phyloP scores from a whole-genome alignment of 495 filamentous ascomycete genomes.

The Penicillium daleae region DNA sequence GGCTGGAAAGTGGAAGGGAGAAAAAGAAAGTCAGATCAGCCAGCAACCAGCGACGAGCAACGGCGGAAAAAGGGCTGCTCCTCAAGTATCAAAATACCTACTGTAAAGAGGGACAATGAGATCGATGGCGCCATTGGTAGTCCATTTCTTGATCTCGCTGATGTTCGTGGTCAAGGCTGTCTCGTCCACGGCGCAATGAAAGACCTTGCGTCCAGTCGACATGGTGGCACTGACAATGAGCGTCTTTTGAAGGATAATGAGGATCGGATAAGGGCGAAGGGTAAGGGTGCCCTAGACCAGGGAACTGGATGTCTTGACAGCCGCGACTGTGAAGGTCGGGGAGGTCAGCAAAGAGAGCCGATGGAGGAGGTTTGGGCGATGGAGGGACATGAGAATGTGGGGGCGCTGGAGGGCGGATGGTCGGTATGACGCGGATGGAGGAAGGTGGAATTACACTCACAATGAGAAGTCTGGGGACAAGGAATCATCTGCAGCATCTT shows the following conservation, averaged over 20 bases:
- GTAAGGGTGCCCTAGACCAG: constrained; percentile 38
- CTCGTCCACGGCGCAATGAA: constrained; percentile 77
- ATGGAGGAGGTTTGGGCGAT: constrained; percentile 40
- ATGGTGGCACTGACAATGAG: constrained; percentile 32
- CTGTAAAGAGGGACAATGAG: constrained; percentile 72
- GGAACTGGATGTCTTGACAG: constrained; percentile 37
- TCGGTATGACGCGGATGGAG: constrained; percentile 13
- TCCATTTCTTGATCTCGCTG: constrained; percentile 71
- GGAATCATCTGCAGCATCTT: constrained; percentile 51
- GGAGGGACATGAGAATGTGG: constrained; percentile 44
- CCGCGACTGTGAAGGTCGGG: constrained; percentile 36
- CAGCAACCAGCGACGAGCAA: constrained; percentile 9
- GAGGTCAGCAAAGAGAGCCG: constrained; percentile 38
- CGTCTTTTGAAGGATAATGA: constrained; percentile 6
- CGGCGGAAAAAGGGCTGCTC: background rate
- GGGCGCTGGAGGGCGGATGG: constrained; percentile 27
- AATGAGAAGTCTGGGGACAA: constrained; percentile 34
- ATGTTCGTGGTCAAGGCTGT: constrained; percentile 71
- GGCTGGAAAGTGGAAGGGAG: constrained; percentile 43
- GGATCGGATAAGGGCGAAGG: constrained; percentile 14
- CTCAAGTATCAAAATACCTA: constrained; percentile 38
- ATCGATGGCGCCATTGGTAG: constrained; percentile 63
- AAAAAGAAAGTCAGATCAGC: constrained; percentile 20
- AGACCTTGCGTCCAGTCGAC: constrained; percentile 62
- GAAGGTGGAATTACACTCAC: constrained; percentile 34